Conservation (phyloP, 768 basidiomycete genomes). For the Rhodotorula taiwanensis region DNA sequence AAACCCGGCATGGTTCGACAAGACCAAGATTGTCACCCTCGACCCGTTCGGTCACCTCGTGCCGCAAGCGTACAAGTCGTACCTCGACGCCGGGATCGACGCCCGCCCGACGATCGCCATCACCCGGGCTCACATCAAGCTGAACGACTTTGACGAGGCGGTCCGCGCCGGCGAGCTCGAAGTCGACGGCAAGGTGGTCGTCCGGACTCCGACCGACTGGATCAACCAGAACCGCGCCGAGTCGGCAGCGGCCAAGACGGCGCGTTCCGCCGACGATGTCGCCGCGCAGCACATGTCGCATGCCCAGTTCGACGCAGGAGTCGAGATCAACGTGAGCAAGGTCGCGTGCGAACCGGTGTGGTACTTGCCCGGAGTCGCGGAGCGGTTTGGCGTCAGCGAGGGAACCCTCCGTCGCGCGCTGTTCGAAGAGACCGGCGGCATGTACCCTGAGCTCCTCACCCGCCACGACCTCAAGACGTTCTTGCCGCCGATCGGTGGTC, state of each 20-base stretch:
- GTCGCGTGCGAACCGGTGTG: conserved; percentile 95
- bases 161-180: conserved; percentile 62
- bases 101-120: conserved; percentile 86
- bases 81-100: conserved; percentile 65
- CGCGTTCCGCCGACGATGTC: conserved; percentile 49
- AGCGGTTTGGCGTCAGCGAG: conserved; percentile 69
- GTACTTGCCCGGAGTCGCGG: conserved; percentile 84
- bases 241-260: conserved; percentile 58
- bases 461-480: conserved; percentile 82
- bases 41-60: conserved; percentile 91
- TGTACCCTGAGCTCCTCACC: conserved; percentile 81
- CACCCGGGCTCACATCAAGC: conserved; percentile 85
- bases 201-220: conserved; percentile 57
- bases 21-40: conserved; percentile 76
- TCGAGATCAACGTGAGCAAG: conserved; percentile 83
- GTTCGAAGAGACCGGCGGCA: conserved; percentile 89
- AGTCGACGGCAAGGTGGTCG: conserved; percentile 76
- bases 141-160: conserved; percentile 82
- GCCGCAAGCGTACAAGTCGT: conserved; percentile 60
- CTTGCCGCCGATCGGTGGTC: conserved; percentile 84
- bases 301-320: conserved; percentile 53
- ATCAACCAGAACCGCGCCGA: conserved; percentile 26
- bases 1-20: conserved; percentile 68
- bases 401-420: conserved; percentile 75
- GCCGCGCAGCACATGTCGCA: conserved; percentile 29